Percentiles rank a stretch among this genome's conserved stretches.
Conservation (phyloP, 164 flowering plant species). For the Hamamelis virginiana region DNA sequence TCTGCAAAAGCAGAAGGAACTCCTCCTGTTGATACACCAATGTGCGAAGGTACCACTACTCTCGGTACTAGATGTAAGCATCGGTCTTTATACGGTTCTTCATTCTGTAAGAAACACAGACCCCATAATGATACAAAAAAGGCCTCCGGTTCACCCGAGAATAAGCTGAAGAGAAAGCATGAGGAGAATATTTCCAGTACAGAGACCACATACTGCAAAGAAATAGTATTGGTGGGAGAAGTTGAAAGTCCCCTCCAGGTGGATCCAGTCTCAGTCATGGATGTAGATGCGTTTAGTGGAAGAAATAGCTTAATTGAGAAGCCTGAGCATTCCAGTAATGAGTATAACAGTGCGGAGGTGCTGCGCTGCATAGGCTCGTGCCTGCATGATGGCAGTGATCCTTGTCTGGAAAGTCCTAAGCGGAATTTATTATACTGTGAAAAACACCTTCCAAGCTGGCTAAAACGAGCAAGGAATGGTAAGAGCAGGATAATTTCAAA, state of each 20-base stretch:
- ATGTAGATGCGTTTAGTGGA: conserved; percentile 24
- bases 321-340: conserved; percentile 29
- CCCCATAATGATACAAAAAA: conserved; percentile 30
- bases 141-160: conserved; percentile 31
- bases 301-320: conserved; percentile 26
- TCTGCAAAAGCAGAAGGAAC: conserved; percentile 44
- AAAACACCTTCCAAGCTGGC: conserved; percentile 87
- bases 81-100: conserved; percentile 64
- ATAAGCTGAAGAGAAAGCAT: conserved; percentile 52
- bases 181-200: conserved; percentile 38
- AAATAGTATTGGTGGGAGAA: conserved; percentile 41
- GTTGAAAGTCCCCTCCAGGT: conserved; percentile 32
- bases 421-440: conserved; percentile 79
- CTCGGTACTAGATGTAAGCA: conserved; percentile 91
- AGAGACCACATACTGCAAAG: conserved; percentile 35
- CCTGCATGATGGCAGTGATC: conserved; percentile 26
- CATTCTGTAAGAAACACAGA: conserved; percentile 87
- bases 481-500: conserved; percentile 83
- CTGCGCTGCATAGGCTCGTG: conserved; percentile 60
- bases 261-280: conserved; percentile 32
- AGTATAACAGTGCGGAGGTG: conserved; percentile 20
- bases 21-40: conserved; percentile 39
- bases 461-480: conserved; percentile 94
- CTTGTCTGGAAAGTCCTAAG: conserved; percentile 67
- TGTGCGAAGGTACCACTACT: conserved; percentile 90